Percentiles rank a stretch among this genome's conserved stretches.
Conservation (phyloP, 2,329 filamentous ascomycete genomes). For the Amauroascus niger region DNA sequence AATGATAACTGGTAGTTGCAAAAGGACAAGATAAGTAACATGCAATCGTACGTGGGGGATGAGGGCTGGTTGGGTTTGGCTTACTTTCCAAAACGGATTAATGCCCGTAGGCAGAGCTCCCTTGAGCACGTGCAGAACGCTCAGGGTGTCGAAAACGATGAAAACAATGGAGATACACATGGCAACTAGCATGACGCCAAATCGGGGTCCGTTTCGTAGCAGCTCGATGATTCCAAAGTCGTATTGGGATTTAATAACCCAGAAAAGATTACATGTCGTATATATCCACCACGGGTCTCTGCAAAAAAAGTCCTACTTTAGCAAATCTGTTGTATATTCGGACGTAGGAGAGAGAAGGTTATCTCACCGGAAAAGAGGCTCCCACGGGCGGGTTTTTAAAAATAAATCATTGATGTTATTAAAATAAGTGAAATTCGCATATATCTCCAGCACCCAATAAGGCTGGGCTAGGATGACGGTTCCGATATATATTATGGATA, state of each 20-base stretch:
- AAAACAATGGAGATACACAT: slow-evolving; percentile 55
- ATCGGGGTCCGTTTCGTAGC: slow-evolving; percentile 52
- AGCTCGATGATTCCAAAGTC: slow-evolving; percentile 50
- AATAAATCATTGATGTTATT: slow-evolving; percentile 48
- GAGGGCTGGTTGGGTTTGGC: not conserved
- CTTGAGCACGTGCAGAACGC: slow-evolving; percentile 45
- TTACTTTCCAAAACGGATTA: slow-evolving; percentile 54
- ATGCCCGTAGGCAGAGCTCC: slow-evolving; percentile 44
- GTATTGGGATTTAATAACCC: slow-evolving; percentile 54
- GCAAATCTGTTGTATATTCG: slow-evolving; percentile 8
- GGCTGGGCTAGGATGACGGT: slow-evolving; percentile 51
- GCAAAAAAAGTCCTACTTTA: not conserved
- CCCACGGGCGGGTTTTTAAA: slow-evolving; percentile 46
- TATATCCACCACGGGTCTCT: slow-evolving; percentile 61
- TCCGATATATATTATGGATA: slow-evolving; percentile 48
- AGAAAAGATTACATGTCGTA: slow-evolving; percentile 50
- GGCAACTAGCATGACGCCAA: slow-evolving; percentile 51
- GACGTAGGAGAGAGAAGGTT: not conserved
- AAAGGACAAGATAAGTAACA: not conserved
- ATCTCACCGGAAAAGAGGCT: slow-evolving; percentile 48
- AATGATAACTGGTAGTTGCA: slow-evolving; percentile 39
- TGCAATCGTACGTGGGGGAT: not conserved
- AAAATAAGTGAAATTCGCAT: slow-evolving; percentile 57
- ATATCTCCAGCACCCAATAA: slow-evolving; percentile 57
- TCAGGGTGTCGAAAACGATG: slow-evolving; percentile 52